Evolutionary conservation across 169 alveolate species (phyloP).

Genomic region (Babesia ovis): DNA sequence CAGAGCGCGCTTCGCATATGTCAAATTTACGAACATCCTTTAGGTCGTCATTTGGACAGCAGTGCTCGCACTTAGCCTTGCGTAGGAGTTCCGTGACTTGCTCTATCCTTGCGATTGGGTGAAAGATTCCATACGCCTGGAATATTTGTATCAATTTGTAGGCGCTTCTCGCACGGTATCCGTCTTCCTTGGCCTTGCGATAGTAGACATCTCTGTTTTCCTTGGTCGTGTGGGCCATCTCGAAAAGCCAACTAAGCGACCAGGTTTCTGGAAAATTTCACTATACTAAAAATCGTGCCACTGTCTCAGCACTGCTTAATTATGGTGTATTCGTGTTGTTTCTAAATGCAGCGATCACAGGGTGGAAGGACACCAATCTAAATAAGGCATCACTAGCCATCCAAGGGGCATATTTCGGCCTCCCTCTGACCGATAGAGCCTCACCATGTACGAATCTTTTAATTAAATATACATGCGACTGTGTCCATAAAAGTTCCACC

Average conservation of each 20-base stretch:
- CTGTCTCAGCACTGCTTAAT: not conserved
- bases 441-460: not conserved
- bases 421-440: not conserved
- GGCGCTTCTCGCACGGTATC: slow-evolving; percentile 96
- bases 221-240: slow-evolving; percentile 90
- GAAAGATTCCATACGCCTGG: slow-evolving; percentile 86
- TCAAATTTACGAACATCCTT: slow-evolving; percentile 19
- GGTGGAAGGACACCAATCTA: not conserved
- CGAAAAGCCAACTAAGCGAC: not conserved
- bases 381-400: not conserved
- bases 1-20: slow-evolving; percentile 32
- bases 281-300: not conserved
- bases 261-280: not conserved
- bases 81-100: slow-evolving; percentile 22
- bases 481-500: not conserved
- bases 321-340: slow-evolving; percentile 3
- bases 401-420: slow-evolving; percentile 1
- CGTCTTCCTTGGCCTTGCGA: slow-evolving; percentile 96
- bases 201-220: slow-evolving; percentile 94
- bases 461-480: not conserved
- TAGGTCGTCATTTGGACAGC: slow-evolving; percentile 36
- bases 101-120: slow-evolving; percentile 46
- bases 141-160: slow-evolving; percentile 93
- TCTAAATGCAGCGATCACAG: not conserved
- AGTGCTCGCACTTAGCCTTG: slow-evolving; percentile 37